phyloP scores from a whole-genome alignment of 257 asterid species.

The Jasminum sambac region DNA sequence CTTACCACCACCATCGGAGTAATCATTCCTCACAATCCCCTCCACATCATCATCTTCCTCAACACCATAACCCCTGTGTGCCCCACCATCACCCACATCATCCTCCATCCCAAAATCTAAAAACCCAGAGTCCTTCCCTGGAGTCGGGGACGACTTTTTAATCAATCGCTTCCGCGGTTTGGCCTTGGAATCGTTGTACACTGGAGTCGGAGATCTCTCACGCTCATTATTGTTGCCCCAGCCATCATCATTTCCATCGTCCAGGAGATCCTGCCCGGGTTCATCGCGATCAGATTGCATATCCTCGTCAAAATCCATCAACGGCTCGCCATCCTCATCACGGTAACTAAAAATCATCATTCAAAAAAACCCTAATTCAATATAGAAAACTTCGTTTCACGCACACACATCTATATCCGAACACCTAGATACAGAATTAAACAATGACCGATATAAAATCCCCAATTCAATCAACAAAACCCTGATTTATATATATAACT shows the following conservation, averaged over 20 bases:
- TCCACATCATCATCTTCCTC: conserved; percentile 44
- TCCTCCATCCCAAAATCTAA: conserved; percentile 60
- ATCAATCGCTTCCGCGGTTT: conserved; percentile 81
- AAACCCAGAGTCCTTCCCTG: conserved; percentile 27
- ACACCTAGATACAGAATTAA: not conserved
- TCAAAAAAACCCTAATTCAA: conserved; percentile 15
- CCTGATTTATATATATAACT: not conserved
- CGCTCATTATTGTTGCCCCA: conserved; percentile 42
- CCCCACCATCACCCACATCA: conserved; percentile 42
- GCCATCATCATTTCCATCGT: conserved; percentile 39
- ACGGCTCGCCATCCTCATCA: conserved; percentile 94
- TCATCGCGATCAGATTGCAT: conserved; percentile 65
- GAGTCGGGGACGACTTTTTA: conserved; percentile 50
- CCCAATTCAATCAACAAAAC: conserved; percentile 3
- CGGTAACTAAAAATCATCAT: conserved; percentile 30
- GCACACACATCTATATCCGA: not conserved
- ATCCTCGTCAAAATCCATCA: conserved; percentile 82
- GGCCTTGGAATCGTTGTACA: conserved; percentile 49
- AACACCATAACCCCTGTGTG: conserved; percentile 23
- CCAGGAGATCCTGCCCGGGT: conserved; percentile 46
- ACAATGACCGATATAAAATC: conserved; percentile 16
- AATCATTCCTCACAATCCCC: conserved; percentile 51
- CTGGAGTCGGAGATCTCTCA: conserved; percentile 72
- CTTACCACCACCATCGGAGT: conserved; percentile 50
- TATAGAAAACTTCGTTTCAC: conserved; percentile 20